Percentiles rank a stretch among this genome's conserved stretches.
These are phyloP conservation scores for Fusarium circinatum DNA, from an alignment of 2,329 filamentous ascomycete genomes.

Conservation along the genomic window DNA sequence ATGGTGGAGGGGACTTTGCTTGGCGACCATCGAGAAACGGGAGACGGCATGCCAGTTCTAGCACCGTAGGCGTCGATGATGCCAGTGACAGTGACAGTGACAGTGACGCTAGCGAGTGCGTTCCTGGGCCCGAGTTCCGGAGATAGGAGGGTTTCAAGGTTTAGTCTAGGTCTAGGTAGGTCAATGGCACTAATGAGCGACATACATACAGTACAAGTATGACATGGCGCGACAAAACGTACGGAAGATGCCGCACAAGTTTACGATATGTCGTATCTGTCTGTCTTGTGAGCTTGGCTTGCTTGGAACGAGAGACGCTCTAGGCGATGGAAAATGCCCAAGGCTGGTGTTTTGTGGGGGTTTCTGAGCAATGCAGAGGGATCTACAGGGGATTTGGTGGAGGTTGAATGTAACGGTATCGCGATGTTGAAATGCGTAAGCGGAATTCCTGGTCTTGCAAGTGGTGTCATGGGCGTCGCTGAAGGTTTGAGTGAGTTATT, in stretches of 20 bases:
- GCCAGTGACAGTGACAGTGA: too few relatives aligned
- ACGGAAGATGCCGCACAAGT: not conserved
- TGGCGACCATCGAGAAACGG: not conserved
- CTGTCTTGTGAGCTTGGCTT: not conserved
- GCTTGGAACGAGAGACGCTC: slow-evolving; percentile 5
- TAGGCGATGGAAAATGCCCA: slow-evolving; percentile 18
- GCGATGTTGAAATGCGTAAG: not conserved
- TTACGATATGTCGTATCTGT: not conserved
- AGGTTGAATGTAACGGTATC: slow-evolving; percentile 17
- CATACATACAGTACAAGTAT: not conserved
- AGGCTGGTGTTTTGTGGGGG: not conserved
- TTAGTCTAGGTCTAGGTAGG: not conserved
- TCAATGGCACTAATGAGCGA: not conserved
- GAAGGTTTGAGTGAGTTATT: not conserved
- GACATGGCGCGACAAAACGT: not conserved
- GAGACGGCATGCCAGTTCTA: not conserved
- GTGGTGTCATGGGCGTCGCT: slow-evolving; percentile 12
- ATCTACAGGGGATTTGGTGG: slow-evolving; percentile 8
- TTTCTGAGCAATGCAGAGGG: not conserved
- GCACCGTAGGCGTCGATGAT: not conserved
- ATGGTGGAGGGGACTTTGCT: not conserved
- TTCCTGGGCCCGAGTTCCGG: slow-evolving; percentile 1
- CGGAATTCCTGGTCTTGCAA: not conserved
- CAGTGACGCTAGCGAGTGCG: not conserved
- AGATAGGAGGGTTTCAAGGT: slow-evolving; percentile 5